These are phyloP conservation scores for Aspergillus ochraceus DNA, from an alignment of 2,329 filamentous ascomycete genomes.

Conservation along the genomic window DNA sequence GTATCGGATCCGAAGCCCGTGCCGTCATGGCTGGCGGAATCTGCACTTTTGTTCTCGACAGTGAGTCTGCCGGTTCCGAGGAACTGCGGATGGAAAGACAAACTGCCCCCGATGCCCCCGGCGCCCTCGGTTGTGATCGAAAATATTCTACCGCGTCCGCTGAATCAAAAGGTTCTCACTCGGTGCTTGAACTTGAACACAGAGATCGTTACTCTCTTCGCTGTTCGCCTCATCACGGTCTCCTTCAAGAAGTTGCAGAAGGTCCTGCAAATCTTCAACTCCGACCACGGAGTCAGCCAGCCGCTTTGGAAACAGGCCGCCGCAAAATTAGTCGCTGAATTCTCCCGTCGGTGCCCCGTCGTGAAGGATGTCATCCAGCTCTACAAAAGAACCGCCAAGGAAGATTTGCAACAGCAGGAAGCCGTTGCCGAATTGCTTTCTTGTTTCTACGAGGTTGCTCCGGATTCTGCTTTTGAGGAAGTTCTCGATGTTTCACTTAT, in stretches of 20 bases:
- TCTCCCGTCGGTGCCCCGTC: conserved; percentile 74
- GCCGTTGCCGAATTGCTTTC: conserved; percentile 74
- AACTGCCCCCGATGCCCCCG: conserved; percentile 68
- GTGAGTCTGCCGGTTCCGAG: conserved; percentile 72
- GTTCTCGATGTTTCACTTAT: conserved; percentile 85
- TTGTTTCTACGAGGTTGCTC: conserved; percentile 82
- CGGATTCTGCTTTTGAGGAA: conserved; percentile 75
- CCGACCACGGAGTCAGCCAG: conserved; percentile 45
- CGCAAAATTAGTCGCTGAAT: conserved; percentile 68
- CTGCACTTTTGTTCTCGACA: conserved; percentile 79
- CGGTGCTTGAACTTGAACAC: conserved; percentile 77
- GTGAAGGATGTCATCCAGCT: conserved; percentile 77
- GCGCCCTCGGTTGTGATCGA: conserved; percentile 78
- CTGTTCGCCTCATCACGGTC: conserved; percentile 73
- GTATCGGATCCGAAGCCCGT: conserved; percentile 89
- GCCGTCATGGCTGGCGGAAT: conserved; percentile 92
- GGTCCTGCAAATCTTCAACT: conserved; percentile 62
- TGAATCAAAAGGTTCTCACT: conserved; percentile 76
- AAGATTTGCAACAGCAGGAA: conserved; percentile 74
- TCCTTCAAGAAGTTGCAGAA: conserved; percentile 74
- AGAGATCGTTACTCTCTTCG: conserved; percentile 80
- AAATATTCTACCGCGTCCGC: conserved; percentile 78
- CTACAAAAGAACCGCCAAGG: conserved; percentile 68
- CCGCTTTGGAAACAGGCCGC: conserved; percentile 69
- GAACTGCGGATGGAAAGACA: conserved; percentile 67